Conservation (phyloP, 106 monocot genomes). For the Platanthera guangdongensis region DNA sequence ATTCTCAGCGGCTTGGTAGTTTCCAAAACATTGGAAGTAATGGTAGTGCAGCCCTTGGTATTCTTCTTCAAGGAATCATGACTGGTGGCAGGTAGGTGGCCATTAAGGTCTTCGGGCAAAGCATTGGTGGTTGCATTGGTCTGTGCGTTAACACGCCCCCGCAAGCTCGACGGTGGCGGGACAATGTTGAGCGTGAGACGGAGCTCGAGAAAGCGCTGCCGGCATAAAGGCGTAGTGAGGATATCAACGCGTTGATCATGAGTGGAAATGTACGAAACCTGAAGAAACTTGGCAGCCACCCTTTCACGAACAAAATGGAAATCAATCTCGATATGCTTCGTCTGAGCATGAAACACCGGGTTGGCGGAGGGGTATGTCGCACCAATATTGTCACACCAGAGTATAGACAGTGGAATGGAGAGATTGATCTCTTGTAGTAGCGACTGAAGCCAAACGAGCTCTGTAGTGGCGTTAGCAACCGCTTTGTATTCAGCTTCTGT, state of each 20-base stretch:
- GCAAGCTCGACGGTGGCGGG: not conserved
- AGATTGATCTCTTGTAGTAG: not conserved
- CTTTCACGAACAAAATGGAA: slow-evolving; percentile 13
- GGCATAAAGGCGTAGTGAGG: not conserved
- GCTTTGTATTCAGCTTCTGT: too few species aligned
- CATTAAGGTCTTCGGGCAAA: too few species aligned
- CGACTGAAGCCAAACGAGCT: slow-evolving; percentile 4
- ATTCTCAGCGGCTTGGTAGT: too few species aligned
- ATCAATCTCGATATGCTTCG: slow-evolving; percentile 11
- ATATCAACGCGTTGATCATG: slow-evolving; percentile 6
- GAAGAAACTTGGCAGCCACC: not conserved
- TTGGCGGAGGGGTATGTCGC: not conserved
- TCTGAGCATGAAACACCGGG: slow-evolving; percentile 8
- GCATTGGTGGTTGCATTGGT: too few species aligned
- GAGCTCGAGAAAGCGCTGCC: not conserved
- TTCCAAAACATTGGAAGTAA: too few species aligned
- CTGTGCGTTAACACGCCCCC: not conserved
- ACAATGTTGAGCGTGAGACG: not conserved
- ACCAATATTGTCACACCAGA: slow-evolving; percentile 12
- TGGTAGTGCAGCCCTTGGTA: too few species aligned
- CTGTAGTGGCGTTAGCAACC: not conserved
- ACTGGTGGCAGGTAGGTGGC: too few species aligned
- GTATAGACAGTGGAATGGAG: not conserved
- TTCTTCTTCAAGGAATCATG: too few species aligned
- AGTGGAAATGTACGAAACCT: not conserved